phyloP scores from a whole-genome alignment of 192 early-diverging fungal species.

The Rhizophagus prolifer region DNA sequence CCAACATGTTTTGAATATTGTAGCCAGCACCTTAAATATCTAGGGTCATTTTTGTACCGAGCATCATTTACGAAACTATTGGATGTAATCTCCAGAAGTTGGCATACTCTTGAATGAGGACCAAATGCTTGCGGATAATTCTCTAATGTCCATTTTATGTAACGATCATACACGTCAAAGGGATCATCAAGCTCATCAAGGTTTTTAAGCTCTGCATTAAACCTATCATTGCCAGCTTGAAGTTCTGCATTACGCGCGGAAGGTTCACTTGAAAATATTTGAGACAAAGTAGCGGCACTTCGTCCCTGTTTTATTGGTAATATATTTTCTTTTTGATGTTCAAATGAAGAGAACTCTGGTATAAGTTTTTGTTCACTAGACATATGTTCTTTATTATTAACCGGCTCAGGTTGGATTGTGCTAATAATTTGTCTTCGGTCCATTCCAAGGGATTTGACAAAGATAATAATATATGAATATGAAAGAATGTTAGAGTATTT shows the following conservation, averaged over 20 bases:
- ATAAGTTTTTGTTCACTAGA: background rate
- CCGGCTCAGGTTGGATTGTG: background rate
- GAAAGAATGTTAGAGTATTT: no score
- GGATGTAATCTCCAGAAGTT: conserved; percentile 51
- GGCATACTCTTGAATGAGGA: conserved; percentile 49
- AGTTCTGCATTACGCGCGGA: conserved; percentile 33
- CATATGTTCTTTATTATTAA: background rate
- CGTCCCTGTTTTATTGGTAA: conserved; percentile 64
- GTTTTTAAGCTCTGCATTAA: conserved; percentile 35
- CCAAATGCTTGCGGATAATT: conserved; percentile 59
- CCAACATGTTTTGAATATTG: conserved; percentile 54
- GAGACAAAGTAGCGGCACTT: conserved; percentile 47
- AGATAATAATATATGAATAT: background rate
- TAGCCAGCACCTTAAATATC: conserved; percentile 46
- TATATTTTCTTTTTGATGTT: conserved; percentile 80
- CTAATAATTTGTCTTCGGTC: background rate
- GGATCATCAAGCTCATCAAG: conserved; percentile 52
- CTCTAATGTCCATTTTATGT: conserved; percentile 62
- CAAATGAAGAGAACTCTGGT: conserved; percentile 44
- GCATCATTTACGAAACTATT: conserved; percentile 49
- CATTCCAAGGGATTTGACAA: background rate
- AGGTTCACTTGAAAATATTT: conserved; percentile 34
- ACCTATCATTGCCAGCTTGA: conserved; percentile 29
- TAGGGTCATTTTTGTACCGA: conserved; percentile 60
- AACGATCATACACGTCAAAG: conserved; percentile 59